These are phyloP conservation scores for Sideroxylon spinosum DNA, from an alignment of 179 eudicot species.

Conservation along the genomic window DNA sequence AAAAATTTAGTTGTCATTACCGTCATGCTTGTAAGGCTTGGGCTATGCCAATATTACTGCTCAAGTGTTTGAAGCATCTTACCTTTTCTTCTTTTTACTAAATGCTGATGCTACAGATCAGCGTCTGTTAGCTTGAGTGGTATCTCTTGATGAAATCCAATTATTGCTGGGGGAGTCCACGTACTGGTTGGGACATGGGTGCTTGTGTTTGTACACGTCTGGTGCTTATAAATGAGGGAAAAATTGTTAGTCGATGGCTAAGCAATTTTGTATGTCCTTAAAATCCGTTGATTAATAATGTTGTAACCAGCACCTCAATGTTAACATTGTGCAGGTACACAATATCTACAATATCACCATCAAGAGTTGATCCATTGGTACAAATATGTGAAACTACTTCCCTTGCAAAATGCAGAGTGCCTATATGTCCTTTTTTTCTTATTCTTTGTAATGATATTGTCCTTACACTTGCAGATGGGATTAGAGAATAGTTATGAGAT, in stretches of 20 bases:
- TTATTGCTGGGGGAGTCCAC: not conserved
- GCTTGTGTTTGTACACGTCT: not conserved
- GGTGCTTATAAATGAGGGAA: too few relatives aligned
- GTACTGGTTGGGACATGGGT: not conserved
- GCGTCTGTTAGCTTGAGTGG: not conserved
- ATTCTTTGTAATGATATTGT: not conserved
- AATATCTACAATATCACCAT: slow-evolving; percentile 74
- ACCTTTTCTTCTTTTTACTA: not conserved
- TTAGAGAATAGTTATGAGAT: slow-evolving; percentile 64
- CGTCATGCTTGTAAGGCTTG: not conserved
- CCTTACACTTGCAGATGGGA: slow-evolving; percentile 47
- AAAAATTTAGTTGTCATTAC: not conserved
- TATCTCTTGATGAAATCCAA: not conserved
- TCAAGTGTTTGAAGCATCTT: not conserved
- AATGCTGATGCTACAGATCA: not conserved
- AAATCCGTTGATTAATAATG: not conserved
- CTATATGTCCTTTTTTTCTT: not conserved
- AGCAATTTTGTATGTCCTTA: not conserved
- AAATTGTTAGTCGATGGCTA: not conserved
- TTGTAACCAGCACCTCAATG: slow-evolving; percentile 7
- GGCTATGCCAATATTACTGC: not conserved
- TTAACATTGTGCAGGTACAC: slow-evolving; percentile 47
- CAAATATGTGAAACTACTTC: slow-evolving; percentile 1
- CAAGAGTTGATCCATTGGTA: slow-evolving; percentile 73
- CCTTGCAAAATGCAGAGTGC: not conserved